Conservation (phyloP, 768 basidiomycete genomes). For the Rhizopogon roseolus region DNA sequence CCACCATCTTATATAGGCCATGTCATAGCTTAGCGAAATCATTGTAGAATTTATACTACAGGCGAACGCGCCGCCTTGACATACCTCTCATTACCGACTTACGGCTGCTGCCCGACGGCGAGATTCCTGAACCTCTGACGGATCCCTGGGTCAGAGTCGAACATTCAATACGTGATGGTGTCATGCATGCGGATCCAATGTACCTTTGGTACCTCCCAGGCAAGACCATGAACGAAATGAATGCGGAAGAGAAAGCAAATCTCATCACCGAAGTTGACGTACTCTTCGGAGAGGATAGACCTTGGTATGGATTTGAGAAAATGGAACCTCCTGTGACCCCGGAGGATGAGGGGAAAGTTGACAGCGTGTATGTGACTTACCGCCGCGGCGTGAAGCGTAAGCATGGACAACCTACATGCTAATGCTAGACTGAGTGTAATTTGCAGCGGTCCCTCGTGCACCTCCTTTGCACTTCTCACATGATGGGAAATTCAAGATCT, state of each 20-base stretch:
- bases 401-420: constrained; percentile 16
- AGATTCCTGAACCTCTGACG: constrained; percentile 39
- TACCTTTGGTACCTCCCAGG: constrained; percentile 78
- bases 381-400: constrained; percentile 72
- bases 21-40: constrained; percentile 1
- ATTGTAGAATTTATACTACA: constrained; percentile 67
- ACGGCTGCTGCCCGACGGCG: constrained; percentile 52
- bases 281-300: constrained; percentile 75
- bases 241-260: constrained; percentile 47
- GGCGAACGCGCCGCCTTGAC: constrained; percentile 79
- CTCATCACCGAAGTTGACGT: constrained; percentile 92
- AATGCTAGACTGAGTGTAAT: constrained; percentile 2
- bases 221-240: constrained; percentile 60
- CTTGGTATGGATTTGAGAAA: constrained; percentile 86
- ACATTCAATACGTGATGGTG: constrained; percentile 61
- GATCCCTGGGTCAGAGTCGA: constrained; percentile 62
- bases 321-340: constrained; percentile 55
- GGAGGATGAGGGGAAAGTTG: constrained; percentile 32
- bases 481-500: constrained; percentile 82
- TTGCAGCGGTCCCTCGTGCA: constrained; percentile 60
- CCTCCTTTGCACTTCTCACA: constrained; percentile 78
- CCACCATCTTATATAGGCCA: not conserved
- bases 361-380: constrained; percentile 61
- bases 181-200: constrained; percentile 49
- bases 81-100: constrained; percentile 76